Percentiles rank a stretch among this genome's conserved stretches.
Conservation (phyloP, 169 alveolate species). For the Perkinsus marinus region DNA sequence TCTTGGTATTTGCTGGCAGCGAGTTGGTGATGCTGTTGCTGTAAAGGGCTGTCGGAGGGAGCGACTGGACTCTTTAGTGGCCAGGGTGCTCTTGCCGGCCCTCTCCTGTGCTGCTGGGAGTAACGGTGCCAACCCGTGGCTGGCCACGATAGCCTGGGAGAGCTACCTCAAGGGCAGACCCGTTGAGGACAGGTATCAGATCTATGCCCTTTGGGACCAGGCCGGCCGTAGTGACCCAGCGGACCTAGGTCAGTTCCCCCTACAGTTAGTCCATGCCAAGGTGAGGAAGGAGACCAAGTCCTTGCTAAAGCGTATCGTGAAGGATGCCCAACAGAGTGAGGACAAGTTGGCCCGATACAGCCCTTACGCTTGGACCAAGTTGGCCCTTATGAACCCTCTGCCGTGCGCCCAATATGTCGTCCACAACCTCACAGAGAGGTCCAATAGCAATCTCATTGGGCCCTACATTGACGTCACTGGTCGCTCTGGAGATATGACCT, state of each 20-base stretch:
- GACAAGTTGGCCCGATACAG: neutral
- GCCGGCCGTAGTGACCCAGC: neutral
- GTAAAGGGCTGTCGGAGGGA: neutral
- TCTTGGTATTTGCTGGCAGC: neutral
- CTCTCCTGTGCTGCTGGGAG: neutral
- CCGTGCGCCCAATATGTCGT: neutral
- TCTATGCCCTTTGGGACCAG: neutral
- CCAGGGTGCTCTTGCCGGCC: neutral
- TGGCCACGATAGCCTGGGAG: neutral
- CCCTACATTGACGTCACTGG: neutral
- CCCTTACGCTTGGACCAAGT: neutral
- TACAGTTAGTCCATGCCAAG: neutral
- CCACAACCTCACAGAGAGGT: neutral
- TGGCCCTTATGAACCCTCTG: neutral
- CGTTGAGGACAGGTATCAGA: neutral
- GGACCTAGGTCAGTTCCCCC: neutral
- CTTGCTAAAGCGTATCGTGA: neutral
- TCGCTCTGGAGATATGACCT: neutral
- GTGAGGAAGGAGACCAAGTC: neutral
- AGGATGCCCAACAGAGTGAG: neutral
- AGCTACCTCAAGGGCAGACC: neutral
- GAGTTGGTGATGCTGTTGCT: neutral
- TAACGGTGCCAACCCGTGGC: neutral
- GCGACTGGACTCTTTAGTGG: neutral
- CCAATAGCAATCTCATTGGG: neutral